phyloP scores from a whole-genome alignment of 768 basidiomycete genomes.

The Calocybe indica region DNA sequence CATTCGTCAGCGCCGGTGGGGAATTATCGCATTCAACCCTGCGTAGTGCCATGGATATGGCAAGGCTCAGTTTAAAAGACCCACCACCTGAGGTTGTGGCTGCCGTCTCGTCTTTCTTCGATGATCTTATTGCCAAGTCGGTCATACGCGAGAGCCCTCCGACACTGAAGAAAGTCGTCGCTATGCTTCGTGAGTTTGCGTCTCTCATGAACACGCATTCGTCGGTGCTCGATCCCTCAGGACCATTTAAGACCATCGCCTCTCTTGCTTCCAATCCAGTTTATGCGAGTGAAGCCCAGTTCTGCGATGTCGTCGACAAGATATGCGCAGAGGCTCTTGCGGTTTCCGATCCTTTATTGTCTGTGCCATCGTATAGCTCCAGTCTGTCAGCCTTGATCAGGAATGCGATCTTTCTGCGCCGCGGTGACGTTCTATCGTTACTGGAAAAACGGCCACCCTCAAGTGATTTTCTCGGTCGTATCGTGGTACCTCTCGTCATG shows the following conservation, averaged over 20 bases:
- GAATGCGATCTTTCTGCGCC: slow-evolving; percentile 42
- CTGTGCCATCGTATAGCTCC: slow-evolving; percentile 29
- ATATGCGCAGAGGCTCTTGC: slow-evolving; percentile 41
- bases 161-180: slow-evolving; percentile 40
- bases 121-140: slow-evolving; percentile 41
- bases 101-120: slow-evolving; percentile 45
- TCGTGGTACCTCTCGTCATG: slow-evolving; percentile 59
- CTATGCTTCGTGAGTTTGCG: slow-evolving; percentile 48
- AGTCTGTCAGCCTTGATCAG: slow-evolving; percentile 33
- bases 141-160: slow-evolving; percentile 42
- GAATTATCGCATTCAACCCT: slow-evolving; percentile 33
- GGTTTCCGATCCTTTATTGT: slow-evolving; percentile 29
- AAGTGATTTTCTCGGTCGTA: slow-evolving; percentile 54
- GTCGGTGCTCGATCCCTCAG: slow-evolving; percentile 48
- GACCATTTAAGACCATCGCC: slow-evolving; percentile 46
- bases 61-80: slow-evolving; percentile 53
- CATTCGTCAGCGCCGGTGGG: slow-evolving; percentile 47
- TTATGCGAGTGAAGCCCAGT: slow-evolving; percentile 47
- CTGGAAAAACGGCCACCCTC: slow-evolving; percentile 51
- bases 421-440: slow-evolving; percentile 46
- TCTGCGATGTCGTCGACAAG: slow-evolving; percentile 39
- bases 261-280: slow-evolving; percentile 35
- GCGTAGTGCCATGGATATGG: slow-evolving; percentile 46
- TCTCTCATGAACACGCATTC: slow-evolving; percentile 50
- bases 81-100: slow-evolving; percentile 28